phyloP scores from a whole-genome alignment of 441 rosid species.

The Metrosideros polymorpha region DNA sequence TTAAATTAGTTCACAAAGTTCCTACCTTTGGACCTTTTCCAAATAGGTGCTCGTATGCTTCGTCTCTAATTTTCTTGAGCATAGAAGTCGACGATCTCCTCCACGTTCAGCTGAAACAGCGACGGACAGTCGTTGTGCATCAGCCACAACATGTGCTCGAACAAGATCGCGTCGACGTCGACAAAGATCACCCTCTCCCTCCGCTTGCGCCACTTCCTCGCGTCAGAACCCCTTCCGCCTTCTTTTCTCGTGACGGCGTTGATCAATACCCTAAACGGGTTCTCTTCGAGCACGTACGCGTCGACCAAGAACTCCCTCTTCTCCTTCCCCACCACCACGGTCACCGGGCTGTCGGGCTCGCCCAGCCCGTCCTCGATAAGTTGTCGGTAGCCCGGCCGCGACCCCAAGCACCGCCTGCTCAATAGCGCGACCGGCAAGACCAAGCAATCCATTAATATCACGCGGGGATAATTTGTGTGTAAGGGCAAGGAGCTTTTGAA shows the following conservation, averaged over 20 bases:
- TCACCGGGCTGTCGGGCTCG: constrained; percentile 22
- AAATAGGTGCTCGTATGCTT: not conserved
- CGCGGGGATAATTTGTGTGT: not conserved
- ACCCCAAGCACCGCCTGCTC: constrained; percentile 22
- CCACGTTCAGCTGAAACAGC: constrained; percentile 52
- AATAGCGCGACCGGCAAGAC: constrained; percentile 38
- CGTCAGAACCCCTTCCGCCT: not conserved
- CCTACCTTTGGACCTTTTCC: not conserved
- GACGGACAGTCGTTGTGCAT: constrained; percentile 59
- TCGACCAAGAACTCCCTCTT: constrained; percentile 60
- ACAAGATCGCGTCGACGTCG: constrained; percentile 67
- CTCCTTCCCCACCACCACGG: constrained; percentile 71
- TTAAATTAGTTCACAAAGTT: not conserved
- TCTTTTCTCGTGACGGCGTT: constrained; percentile 12
- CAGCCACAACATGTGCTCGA: constrained; percentile 88
- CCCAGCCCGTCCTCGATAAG: constrained; percentile 12
- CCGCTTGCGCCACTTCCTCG: not conserved
- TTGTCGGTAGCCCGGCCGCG: constrained; percentile 32
- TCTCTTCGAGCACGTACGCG: constrained; percentile 43
- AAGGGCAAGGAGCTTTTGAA: not conserved
- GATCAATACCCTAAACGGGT: constrained; percentile 52
- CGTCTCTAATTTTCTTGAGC: constrained; percentile 33
- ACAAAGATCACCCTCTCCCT: constrained; percentile 33
- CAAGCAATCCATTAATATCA: constrained; percentile 54
- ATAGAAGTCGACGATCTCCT: constrained; percentile 70